Conservation (phyloP, 768 basidiomycete genomes). For the Tephrocybe rancida region DNA sequence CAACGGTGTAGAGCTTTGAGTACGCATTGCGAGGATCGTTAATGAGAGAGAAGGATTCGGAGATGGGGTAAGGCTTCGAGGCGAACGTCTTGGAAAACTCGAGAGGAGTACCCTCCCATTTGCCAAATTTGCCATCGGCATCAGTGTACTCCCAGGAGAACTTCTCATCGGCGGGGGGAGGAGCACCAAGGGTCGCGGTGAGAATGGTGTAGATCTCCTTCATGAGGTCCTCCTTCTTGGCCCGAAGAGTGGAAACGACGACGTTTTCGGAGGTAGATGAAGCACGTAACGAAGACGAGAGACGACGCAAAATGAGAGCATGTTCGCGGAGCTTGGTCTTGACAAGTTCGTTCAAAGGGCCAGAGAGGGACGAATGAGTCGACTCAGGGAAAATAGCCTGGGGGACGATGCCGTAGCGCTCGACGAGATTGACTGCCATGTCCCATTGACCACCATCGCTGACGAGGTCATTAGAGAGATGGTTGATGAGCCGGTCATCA, state of each 20-base stretch:
- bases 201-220: constrained; percentile 84
- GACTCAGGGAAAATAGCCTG: constrained; percentile 85
- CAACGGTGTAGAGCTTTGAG: constrained; percentile 85
- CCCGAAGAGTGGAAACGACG: constrained; percentile 58
- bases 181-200: constrained; percentile 84
- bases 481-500: constrained; percentile 81
- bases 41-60: constrained; percentile 88
- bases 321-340: constrained; percentile 93
- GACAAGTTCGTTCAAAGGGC: constrained; percentile 74
- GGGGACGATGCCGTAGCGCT: constrained; percentile 87
- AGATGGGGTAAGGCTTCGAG: constrained; percentile 55
- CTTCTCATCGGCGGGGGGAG: constrained; percentile 68
- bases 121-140: constrained; percentile 69
- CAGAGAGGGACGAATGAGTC: constrained; percentile 74
- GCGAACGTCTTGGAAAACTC: constrained; percentile 78
- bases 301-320: constrained; percentile 75
- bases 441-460: constrained; percentile 96
- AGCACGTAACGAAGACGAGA: constrained; percentile 55
- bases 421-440: constrained; percentile 67
- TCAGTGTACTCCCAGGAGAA: constrained; percentile 93
- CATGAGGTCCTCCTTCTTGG: constrained; percentile 86
- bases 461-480: constrained; percentile 77
- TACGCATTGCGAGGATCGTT: constrained; percentile 92
- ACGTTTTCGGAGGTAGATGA: constrained; percentile 49
- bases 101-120: constrained; percentile 79